Conservation (phyloP, 441 rosid species). For the Pelargonium citronellum region DNA sequence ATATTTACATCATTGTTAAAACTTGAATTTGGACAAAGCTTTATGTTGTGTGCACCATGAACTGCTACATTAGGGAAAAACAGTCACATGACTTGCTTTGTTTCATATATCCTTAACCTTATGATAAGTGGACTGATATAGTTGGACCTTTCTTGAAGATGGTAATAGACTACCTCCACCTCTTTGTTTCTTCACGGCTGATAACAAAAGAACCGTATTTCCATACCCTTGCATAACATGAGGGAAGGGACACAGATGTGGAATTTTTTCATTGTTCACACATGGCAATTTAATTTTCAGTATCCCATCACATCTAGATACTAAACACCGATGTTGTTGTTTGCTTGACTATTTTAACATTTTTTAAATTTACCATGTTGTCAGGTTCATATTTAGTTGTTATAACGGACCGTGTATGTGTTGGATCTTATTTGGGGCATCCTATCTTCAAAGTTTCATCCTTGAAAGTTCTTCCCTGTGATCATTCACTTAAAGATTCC, state of each 20-base stretch:
- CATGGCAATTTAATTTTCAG: background rate
- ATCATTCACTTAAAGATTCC: constrained; percentile 56
- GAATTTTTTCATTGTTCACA: background rate
- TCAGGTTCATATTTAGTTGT: constrained; percentile 83
- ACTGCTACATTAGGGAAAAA: too few relatives aligned
- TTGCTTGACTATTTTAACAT: constrained; percentile 5
- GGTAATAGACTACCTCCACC: background rate
- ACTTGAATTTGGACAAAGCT: too few relatives aligned
- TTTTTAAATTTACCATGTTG: constrained; percentile 13
- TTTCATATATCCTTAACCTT: background rate
- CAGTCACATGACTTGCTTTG: background rate
- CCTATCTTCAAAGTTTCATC: constrained; percentile 70
- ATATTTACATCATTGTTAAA: background rate
- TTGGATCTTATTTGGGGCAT: constrained; percentile 76
- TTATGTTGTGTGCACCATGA: too few relatives aligned
- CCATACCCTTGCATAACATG: too few relatives aligned
- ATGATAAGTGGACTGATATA: background rate
- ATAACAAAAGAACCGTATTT: background rate
- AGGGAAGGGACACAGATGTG: too few relatives aligned
- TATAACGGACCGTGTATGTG: constrained; percentile 65
- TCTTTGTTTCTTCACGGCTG: background rate
- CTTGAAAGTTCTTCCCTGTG: constrained; percentile 79
- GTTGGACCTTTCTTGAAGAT: background rate
- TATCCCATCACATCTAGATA: background rate
- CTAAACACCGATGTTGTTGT: background rate